Base-by-base conservation (phyloP, 1,284 basidiomycete genomes). In the Cystobasidium sp. region DNA sequence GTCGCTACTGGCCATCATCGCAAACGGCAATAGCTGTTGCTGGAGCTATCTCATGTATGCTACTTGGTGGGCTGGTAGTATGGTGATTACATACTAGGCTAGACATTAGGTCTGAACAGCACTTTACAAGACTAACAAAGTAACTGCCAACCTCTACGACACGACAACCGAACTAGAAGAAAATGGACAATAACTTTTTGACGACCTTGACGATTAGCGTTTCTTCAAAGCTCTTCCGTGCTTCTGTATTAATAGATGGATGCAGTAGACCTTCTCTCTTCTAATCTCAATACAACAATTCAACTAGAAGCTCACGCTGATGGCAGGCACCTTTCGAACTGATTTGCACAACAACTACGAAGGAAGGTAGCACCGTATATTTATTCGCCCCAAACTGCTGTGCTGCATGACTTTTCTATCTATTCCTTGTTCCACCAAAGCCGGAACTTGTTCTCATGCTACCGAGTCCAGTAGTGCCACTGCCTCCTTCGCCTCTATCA, bases 341-440 rank as follows among this genome's bases (percentile, higher is more conserved):
- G 31, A 31, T 31, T 31, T 31, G 31, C 31, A 31, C 31, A 31
- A 31, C 20, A 10, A 2, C 31, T 4, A 56, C 22, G 9, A 56
- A 12, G 1, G 22, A 22, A 7, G 16, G 10, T 37, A 31, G 53
- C 39, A 37, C 39, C 6, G 31, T 31, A 37, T 10, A 31, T 56
- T 31, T 22, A 24, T 4, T 18, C 39, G 1, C 6, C 39, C 37
- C 39, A 14, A 41, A 56, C 9, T 56, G 12, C 14, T 14, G 3
- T 20, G 3, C 16, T 55, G 10, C n/a, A 55, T 31, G 44, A 5
- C 41, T 18, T n/a, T 9, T 2, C 46, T 68, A 79, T 43, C 78
- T 55, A 68, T 78, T 78, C 52, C 82, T 88, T 1, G 90, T 90
- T 24, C 90, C 87, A 44, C 91, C 91, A 71, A 88, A 85, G 0